Base-by-base conservation (phyloP, 1,284 basidiomycete species). In the Pisolithus thermaeus region DNA sequence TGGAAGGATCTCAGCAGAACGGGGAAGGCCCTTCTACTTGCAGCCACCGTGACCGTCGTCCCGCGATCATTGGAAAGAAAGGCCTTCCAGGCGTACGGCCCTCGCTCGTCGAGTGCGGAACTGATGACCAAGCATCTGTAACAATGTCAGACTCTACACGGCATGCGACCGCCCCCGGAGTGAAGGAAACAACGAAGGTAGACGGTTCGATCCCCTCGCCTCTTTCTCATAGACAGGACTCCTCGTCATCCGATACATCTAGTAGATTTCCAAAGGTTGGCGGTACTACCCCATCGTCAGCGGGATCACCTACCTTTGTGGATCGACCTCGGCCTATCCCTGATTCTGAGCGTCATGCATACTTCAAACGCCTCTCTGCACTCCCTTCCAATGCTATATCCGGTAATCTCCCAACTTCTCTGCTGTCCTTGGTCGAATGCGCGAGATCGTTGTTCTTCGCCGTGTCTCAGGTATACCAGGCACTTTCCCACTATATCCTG, bases 401-500 rank as follows among this genome's bases (percentile, higher is more conserved):
- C 23, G 84, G 83, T 57, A 77, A 84, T 14, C 79, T 97, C 9
- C 90, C 95, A 0, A 72, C 78, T 7, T 75, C 88, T 8, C 74
- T 98, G 16, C 73, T 88, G 25, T 78, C 78, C 41, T 79, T 96
- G 32, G 79, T 96, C 47, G 94, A 99, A 63, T 87, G 90, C 5
- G 85, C 92, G 44, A 87, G 96, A 27, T 94, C 92, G 12, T 84
- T 99, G 43, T 79, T 98, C 20, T 99, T 97, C 65, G 89, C 93
- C 1, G 77, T 96, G 51, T 92, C 91, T 28, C 95, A 98, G 70
- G 83, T 98, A 28, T 90, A 97, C 64, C 84, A 92, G 55, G 87
- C 92, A 0, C 73, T 99, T 25, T 84, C 91, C 52, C 91, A 97
- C 61, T 97, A 96, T 69, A 87, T 90, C 46, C 79, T 86, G 14